Conservation (phyloP, 345 rosid genomes). For the Physaria fendleri region DNA sequence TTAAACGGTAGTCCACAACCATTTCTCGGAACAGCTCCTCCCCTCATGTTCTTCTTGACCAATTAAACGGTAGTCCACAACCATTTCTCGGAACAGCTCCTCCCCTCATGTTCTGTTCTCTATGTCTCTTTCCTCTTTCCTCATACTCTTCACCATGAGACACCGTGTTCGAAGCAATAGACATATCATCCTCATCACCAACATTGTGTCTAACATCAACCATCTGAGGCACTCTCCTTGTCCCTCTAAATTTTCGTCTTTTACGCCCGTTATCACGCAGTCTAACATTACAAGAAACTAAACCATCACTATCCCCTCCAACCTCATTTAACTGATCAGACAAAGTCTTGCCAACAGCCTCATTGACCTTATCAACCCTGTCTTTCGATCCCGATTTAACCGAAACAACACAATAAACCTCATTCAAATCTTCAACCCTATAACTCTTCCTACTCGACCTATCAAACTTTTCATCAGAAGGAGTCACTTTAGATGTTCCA, state of each 20-base stretch:
- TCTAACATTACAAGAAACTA: constrained; percentile 55
- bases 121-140: constrained; percentile 42
- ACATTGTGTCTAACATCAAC: constrained; percentile 37
- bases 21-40: constrained; percentile 60
- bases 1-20: constrained; percentile 97
- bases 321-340: constrained; percentile 66
- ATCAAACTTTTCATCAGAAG: constrained; percentile 37
- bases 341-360: constrained; percentile 44
- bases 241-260: constrained; percentile 61
- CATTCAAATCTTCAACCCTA: constrained; percentile 33
- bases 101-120: constrained; percentile 41
- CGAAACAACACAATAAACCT: constrained; percentile 38
- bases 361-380: constrained; percentile 34
- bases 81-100: constrained; percentile 67
- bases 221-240: constrained; percentile 42
- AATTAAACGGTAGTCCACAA: constrained; percentile 94
- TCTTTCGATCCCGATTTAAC: constrained; percentile 43
- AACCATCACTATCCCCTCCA: constrained; percentile 57
- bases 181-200: constrained; percentile 59
- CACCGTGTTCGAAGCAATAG: constrained; percentile 71
- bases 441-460: constrained; percentile 43
- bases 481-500: constrained; percentile 55
- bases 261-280: constrained; percentile 37
- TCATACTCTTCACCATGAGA: constrained; percentile 40
- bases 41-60: no score